Conservation (phyloP, 495 filamentous ascomycete species). For the Neurospora sublineolata region DNA sequence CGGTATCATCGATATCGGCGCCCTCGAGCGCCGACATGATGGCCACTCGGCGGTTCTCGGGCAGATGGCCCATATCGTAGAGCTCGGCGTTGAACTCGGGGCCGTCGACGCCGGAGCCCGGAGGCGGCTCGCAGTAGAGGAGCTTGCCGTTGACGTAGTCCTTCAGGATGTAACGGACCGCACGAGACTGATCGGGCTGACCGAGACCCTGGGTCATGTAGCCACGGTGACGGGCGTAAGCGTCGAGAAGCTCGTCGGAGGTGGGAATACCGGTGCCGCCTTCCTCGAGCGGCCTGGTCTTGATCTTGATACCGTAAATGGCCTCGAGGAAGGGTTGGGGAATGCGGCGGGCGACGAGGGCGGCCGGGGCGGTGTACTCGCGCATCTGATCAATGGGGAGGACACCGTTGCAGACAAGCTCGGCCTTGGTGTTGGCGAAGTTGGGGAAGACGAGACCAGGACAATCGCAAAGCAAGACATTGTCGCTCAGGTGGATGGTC, state of each 20-base stretch:
- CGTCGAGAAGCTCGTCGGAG: slow-evolving; percentile 71
- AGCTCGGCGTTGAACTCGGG: slow-evolving; percentile 77
- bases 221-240: slow-evolving; percentile 81
- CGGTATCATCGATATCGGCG: slow-evolving; percentile 14
- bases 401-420: slow-evolving; percentile 90
- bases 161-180: slow-evolving; percentile 83
- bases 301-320: slow-evolving; percentile 84
- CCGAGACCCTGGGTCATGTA: slow-evolving; percentile 81
- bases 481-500: slow-evolving; percentile 83
- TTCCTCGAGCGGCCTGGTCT: slow-evolving; percentile 73
- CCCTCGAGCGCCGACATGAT: slow-evolving; percentile 38
- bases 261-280: slow-evolving; percentile 86
- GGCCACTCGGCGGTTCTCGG: slow-evolving; percentile 55
- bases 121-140: slow-evolving; percentile 82
- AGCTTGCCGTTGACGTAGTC: slow-evolving; percentile 97
- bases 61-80: slow-evolving; percentile 70
- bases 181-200: slow-evolving; percentile 84
- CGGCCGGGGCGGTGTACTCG: slow-evolving; percentile 82
- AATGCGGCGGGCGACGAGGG: slow-evolving; percentile 79
- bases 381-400: slow-evolving; percentile 95
- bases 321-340: slow-evolving; percentile 86
- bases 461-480: slow-evolving; percentile 92
- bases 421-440: slow-evolving; percentile 92
- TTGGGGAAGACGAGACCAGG: slow-evolving; percentile 98
- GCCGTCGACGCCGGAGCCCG: slow-evolving; percentile 52